phyloP scores from a whole-genome alignment of 2,329 filamentous ascomycete genomes.

The Colletotrichum viniferum region DNA sequence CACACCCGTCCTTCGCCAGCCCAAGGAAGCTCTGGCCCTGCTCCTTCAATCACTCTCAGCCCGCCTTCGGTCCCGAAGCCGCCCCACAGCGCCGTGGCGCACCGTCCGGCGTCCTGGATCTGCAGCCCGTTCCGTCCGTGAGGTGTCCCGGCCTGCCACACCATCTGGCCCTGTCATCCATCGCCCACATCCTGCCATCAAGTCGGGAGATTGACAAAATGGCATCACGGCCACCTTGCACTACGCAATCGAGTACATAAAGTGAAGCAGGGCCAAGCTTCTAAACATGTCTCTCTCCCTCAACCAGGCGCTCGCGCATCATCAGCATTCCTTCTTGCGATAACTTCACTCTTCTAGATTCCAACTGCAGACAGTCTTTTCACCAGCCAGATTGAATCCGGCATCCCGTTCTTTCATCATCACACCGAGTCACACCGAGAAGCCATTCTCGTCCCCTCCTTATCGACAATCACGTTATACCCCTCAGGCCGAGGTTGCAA shows the following conservation, averaged over 20 bases:
- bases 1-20: neutral
- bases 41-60: neutral
- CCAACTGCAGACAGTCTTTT: neutral
- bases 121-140: neutral
- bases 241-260: neutral
- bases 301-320: neutral
- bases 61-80: neutral
- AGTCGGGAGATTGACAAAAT: neutral
- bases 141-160: neutral
- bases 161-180: neutral
- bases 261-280: neutral
- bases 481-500: neutral
- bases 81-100: neutral
- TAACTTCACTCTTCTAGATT: neutral
- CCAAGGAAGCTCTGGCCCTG: neutral
- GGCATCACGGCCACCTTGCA: neutral
- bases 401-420: neutral
- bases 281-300: neutral
- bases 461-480: neutral
- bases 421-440: neutral
- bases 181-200: neutral
- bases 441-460: neutral
- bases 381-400: neutral
- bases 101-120: slow-evolving; percentile 3
- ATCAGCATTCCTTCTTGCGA: neutral